These are phyloP conservation scores for Bipolaris victoriae DNA, from an alignment of 2,329 filamentous ascomycete species.

Conservation along the genomic window DNA sequence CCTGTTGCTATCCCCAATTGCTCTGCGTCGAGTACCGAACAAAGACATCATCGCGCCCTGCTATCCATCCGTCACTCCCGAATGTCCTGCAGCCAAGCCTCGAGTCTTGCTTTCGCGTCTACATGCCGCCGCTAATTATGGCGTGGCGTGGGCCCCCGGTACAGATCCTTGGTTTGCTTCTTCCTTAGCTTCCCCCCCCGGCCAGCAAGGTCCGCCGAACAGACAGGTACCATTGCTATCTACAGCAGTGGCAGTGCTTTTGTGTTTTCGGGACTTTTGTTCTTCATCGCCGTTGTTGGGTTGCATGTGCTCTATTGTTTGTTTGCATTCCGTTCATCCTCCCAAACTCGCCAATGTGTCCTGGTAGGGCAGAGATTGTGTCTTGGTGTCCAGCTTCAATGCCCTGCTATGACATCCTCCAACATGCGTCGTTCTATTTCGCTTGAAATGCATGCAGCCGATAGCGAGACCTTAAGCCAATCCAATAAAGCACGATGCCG, in stretches of 20 bases:
- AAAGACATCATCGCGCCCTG: conserved; percentile 13
- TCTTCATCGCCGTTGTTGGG: not conserved
- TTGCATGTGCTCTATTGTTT: not conserved
- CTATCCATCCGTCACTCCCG: conserved; percentile 17
- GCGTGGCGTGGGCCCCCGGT: conserved; percentile 11
- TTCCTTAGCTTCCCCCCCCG: conserved; percentile 1
- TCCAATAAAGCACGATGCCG: conserved; percentile 67
- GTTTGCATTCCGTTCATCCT: not conserved
- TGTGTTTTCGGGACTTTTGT: not conserved
- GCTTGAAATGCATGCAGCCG: conserved; percentile 33
- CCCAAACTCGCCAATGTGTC: no score
- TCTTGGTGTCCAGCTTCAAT: conserved; percentile 7
- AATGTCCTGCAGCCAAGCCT: conserved; percentile 19
- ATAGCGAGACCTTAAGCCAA: conserved; percentile 65
- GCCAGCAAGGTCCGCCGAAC: not conserved
- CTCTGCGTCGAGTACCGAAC: conserved; percentile 5
- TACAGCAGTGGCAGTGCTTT: not conserved
- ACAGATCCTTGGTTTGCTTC: conserved; percentile 19
- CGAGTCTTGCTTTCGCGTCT: conserved; percentile 15
- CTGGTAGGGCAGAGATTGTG: no score
- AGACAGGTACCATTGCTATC: not conserved
- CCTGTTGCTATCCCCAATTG: conserved; percentile 1
- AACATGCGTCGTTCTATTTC: conserved; percentile 41
- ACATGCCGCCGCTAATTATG: conserved; percentile 22
- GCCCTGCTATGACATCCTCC: conserved; percentile 28